Conservation (phyloP, 805 yeast genomes). For the Wickerhamiella slavikovae region DNA sequence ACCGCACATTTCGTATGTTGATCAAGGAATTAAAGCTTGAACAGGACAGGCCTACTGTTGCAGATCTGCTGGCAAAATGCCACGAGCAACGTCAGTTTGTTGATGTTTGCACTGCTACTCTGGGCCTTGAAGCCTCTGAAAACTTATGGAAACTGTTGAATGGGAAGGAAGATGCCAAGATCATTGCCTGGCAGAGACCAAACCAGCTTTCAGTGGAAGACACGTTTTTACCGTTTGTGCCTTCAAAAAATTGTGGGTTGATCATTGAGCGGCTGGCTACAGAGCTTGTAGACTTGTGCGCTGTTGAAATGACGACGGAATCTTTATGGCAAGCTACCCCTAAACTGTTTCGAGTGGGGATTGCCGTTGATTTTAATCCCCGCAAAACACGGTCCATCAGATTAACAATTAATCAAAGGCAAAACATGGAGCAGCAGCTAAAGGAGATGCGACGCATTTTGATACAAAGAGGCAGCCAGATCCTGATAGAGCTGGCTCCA, state of each 20-base stretch:
- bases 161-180: conserved; percentile 5
- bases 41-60: conserved; percentile 3
- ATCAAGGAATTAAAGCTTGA: not conserved
- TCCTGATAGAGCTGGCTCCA: conserved; percentile 1
- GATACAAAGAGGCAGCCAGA: too few relatives aligned
- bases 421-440: not conserved
- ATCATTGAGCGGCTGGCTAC: conserved; percentile 6
- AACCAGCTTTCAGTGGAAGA: conserved; percentile 15
- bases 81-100: too few relatives aligned
- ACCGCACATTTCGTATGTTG: conserved; percentile 2
- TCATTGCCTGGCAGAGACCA: conserved; percentile 8
- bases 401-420: not conserved
- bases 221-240: conserved; percentile 7
- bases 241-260: conserved; percentile 1
- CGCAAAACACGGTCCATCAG: conserved; percentile 5
- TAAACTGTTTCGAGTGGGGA: conserved; percentile 1
- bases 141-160: conserved; percentile 4
- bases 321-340: conserved; percentile 11
- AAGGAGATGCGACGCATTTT: too few relatives aligned
- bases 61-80: conserved; percentile 1
- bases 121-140: conserved; percentile 1
- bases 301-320: conserved; percentile 10
- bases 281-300: conserved; percentile 10
- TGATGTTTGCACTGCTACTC: not conserved
- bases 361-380: conserved; percentile 1